Evolutionary conservation across 768 basidiomycete species (phyloP), one percentile per base, ranked within the genome.

Genomic region (Lentinus tigrinus): DNA sequence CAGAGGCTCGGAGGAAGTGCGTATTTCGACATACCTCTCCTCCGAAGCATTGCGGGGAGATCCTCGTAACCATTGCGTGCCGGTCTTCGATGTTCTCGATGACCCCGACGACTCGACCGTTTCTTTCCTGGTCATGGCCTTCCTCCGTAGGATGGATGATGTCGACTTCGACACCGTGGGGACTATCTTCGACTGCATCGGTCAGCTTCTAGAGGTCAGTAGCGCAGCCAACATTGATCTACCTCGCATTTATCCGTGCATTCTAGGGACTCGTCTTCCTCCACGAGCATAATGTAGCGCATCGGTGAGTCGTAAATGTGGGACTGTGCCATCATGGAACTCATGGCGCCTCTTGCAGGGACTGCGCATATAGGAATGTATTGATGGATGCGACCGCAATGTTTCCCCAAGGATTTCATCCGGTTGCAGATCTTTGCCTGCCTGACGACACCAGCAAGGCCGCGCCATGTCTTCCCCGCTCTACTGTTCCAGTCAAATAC

Each of bases 351-450:
- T 42, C 24, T 17, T 2, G 9, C 39, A 70, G 69, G 0, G 69
- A 70, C 47, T 64, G 65, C 36, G 44, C 63, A 1, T 23, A 52
- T 16, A 52, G 51, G n/a, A 70, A 66, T 38, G 24, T 69, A 19
- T 60, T 68, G 62, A 63, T 70, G 64, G 68, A 69, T 44, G 61
- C 62, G 1, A 47, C 19, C 6, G 34, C 50, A 1, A 24, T 70
- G 16, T 69, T 46, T 48, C 68, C 69, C 1, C 21, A 53, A 13
- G 67, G 65, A 2, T 67, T 56, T 44, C 69, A 69, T 49, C 66
- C 67, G 10, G 42, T 61, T 1, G 42, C 3, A 19, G 17, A 23
- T 9, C 37, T 23, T 1, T 16, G 2, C 34, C 38, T 42, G 2
- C 50, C 61, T 2, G 50, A 58, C 47, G 40, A 48, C 19, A 34